Base-by-base conservation (phyloP, 1,284 basidiomycete genomes). In the Takashimella tepidaria region DNA sequence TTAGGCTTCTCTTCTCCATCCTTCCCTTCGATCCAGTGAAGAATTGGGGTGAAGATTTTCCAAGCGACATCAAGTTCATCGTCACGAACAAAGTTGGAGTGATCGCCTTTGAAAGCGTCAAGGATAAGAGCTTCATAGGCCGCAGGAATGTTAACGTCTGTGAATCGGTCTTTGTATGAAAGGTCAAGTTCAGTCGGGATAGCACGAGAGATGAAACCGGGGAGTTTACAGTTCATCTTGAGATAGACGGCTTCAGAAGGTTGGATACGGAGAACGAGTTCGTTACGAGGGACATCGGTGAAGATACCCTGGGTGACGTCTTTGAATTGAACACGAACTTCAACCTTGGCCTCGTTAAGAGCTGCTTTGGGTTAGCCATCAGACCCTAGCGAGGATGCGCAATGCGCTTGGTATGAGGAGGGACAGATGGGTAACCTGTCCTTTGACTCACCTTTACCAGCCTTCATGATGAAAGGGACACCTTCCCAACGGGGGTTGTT, bases 401-500 rank as follows among this genome's bases (percentile, higher is more conserved):
- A n/a, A n/a, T n/a, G n/a, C n/a, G n/a, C n/a, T n/a, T n/a, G n/a
- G n/a, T n/a, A n/a, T n/a, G n/a, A n/a, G n/a, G 16, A 37, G 31
- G 31, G 31, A 16, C 31, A 37, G 31, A 37, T 8, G 31, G 16
- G 31, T n/a, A 53, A 27, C n/a, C n/a, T n/a, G n/a, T n/a, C 19
- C 53, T 5, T 5, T 13, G 44, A 57, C 59, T 48, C 44, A 91
- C 91, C 92, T 82, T 97, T 97, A 55, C 92, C 92, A 26, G 92
- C 92, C 78, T 92, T 96, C 67, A 97, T 82, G 67, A 97, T 91
- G 79, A 97, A 97, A 0, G 92, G 92, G 3, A 97, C 92, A 57
- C 92, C 92, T 74, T 97, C 92, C 92, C 92, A 97, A 59, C 92
- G 81, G 1, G 90, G 91, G 76, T 92, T 95, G 78, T 95, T 83